Conservation (phyloP, 2,329 filamentous ascomycete genomes). For the Claviceps cyperi region DNA sequence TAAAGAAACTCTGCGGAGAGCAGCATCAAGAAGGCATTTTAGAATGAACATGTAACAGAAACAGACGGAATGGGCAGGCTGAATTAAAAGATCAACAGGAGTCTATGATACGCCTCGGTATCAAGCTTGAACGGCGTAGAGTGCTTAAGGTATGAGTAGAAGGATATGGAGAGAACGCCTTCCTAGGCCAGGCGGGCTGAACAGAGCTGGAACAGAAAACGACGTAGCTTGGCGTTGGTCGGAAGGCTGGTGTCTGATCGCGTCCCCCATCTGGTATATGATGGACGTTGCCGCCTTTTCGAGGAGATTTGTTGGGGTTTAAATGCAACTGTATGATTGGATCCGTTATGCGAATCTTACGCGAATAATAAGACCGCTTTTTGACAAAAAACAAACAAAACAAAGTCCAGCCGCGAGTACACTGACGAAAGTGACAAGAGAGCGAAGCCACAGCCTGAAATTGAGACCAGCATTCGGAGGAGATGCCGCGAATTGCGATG, state of each 20-base stretch:
- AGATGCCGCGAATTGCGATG: background rate
- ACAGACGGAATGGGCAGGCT: background rate
- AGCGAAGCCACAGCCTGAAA: background rate
- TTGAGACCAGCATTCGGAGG: background rate
- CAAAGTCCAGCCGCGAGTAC: background rate
- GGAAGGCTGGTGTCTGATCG: background rate
- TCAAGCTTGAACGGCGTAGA: background rate
- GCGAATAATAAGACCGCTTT: conserved; percentile 1
- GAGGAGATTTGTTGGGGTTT: conserved; percentile 3
- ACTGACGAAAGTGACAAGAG: background rate
- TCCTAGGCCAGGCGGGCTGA: background rate
- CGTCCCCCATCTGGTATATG: conserved; percentile 6
- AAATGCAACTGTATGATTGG: background rate
- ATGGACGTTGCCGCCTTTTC: conserved; percentile 4
- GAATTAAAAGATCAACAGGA: background rate
- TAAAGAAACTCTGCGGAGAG: background rate
- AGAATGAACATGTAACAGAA: background rate
- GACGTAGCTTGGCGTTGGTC: background rate
- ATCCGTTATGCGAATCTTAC: background rate
- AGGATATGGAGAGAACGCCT: background rate
- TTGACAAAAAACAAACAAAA: background rate
- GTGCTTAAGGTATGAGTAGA: background rate
- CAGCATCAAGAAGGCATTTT: background rate
- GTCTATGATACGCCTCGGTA: background rate
- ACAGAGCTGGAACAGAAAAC: conserved; percentile 1